Evolutionary conservation across 2,329 filamentous ascomycete genomes (phyloP).

Genomic region (Lasiodiplodia sp.): DNA sequence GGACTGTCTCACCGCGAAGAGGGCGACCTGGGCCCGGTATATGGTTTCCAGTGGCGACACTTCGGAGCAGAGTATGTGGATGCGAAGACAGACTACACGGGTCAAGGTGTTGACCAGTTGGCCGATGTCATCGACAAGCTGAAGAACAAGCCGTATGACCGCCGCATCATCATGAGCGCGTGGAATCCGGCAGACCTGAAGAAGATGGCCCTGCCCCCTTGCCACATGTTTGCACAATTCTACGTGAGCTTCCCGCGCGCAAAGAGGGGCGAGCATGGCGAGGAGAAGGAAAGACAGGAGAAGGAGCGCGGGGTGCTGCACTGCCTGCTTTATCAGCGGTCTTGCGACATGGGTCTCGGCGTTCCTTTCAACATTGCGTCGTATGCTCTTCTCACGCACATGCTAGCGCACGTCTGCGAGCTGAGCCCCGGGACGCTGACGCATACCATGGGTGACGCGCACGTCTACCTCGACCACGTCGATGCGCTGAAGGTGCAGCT

Average conservation of each 20-base stretch:
- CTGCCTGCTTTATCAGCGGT: conserved; percentile 91
- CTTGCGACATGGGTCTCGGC: conserved; percentile 95
- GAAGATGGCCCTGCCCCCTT: conserved; percentile 91
- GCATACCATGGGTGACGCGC: conserved; percentile 98
- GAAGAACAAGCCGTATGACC: conserved; percentile 82
- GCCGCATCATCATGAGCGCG: conserved; percentile 86
- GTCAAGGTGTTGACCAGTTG: conserved; percentile 91
- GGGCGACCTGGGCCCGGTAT: conserved; percentile 93
- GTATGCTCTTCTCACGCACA: conserved; percentile 93
- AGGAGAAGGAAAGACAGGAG: conserved; percentile 33
- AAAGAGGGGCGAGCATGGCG: conserved; percentile 37
- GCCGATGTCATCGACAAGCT: conserved; percentile 90
- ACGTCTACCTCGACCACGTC: conserved; percentile 92
- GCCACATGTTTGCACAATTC: conserved; percentile 98
- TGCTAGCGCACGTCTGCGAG: conserved; percentile 87
- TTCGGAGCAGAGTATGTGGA: conserved; percentile 92
- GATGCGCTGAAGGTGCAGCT: conserved; percentile 85
- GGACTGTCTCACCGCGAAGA: conserved; percentile 82
- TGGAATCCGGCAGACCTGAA: conserved; percentile 91
- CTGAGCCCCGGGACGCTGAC: conserved; percentile 86
- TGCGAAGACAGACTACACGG: conserved; percentile 80
- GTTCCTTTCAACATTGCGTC: conserved; percentile 98
- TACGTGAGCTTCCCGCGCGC: conserved; percentile 77
- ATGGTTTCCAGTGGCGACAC: conserved; percentile 98
- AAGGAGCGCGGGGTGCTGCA: conserved; percentile 72